Percentiles rank a stretch among this genome's conserved stretches.
phyloP scores from a whole-genome alignment of 176 grass and related monocot genomes.

The Aegilops longissima region DNA sequence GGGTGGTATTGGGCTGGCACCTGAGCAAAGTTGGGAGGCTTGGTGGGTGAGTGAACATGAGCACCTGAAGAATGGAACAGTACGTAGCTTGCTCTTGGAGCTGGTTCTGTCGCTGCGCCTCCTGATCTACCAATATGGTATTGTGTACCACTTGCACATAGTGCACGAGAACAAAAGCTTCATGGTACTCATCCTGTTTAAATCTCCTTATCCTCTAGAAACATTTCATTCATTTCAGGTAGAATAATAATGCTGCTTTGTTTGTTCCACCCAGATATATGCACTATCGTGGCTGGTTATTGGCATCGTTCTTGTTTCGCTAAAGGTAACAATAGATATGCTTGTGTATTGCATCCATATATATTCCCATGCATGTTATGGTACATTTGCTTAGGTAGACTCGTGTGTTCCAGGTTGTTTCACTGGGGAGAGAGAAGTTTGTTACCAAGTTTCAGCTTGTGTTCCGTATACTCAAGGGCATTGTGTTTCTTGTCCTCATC shows the following conservation, averaged over 20 bases:
- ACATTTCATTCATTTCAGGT: not conserved
- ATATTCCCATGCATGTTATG: not conserved
- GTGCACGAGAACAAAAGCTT: conserved; percentile 52
- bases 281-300: conserved; percentile 74
- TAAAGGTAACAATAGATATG: conserved; percentile 49
- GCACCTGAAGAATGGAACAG: conserved; percentile 51
- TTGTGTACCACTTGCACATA: conserved; percentile 73
- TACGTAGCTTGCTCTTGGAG: conserved; percentile 62
- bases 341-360: not conserved
- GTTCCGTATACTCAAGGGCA: conserved; percentile 56
- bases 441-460: conserved; percentile 55
- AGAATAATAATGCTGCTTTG: conserved; percentile 25
- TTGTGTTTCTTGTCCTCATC: conserved; percentile 49
- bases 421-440: conserved; percentile 57
- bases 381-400: not conserved
- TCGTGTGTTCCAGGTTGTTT: conserved; percentile 45
- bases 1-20: conserved; percentile 63
- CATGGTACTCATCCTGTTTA: conserved; percentile 39
- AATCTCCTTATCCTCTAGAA: conserved; percentile 9
- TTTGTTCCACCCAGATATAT: conserved; percentile 47
- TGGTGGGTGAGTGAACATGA: conserved; percentile 76
- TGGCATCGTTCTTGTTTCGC: conserved; percentile 40
- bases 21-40: conserved; percentile 73
- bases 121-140: conserved; percentile 77
- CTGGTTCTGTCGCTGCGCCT: conserved; percentile 57